A percentile compares a stretch with the other conserved stretches of the same genome.
phyloP scores from a whole-genome alignment of 2,329 filamentous ascomycete species.

The Periconia digitata region DNA sequence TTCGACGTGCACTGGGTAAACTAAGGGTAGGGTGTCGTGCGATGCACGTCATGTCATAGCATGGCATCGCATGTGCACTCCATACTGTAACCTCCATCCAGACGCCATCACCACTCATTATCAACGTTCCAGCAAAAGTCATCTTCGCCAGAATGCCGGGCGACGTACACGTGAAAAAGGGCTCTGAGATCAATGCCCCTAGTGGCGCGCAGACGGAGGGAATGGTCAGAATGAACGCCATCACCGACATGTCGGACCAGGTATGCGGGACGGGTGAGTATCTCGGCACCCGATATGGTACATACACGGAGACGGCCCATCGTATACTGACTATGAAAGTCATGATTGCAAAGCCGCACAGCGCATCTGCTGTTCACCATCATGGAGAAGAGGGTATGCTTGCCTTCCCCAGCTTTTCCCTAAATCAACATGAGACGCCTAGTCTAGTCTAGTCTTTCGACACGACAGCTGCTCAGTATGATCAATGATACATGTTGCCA shows the following conservation, averaged over 20 bases:
- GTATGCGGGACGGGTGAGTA: constrained; percentile 67
- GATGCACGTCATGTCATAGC: neutral
- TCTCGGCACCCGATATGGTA: neutral
- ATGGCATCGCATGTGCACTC: neutral
- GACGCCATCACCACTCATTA: neutral
- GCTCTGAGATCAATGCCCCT: constrained; percentile 30
- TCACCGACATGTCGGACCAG: constrained; percentile 64
- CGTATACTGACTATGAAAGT: constrained; percentile 45
- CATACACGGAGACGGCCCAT: neutral
- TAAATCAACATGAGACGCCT: neutral
- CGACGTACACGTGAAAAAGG: constrained; percentile 33
- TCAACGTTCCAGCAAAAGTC: neutral
- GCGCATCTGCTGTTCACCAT: constrained; percentile 65
- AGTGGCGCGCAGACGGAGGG: constrained; percentile 52
- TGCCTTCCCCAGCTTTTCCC: constrained; percentile 1
- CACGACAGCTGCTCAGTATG: constrained; percentile 2
- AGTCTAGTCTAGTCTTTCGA: neutral
- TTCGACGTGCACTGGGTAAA: too few relatives aligned
- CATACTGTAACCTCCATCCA: neutral
- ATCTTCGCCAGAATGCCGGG: constrained; percentile 17
- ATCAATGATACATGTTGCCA: too few relatives aligned
- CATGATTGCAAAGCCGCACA: constrained; percentile 64
- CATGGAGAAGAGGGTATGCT: constrained; percentile 66
- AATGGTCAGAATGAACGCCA: constrained; percentile 58
- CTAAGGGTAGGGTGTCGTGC: too few relatives aligned